Conservation (phyloP, 768 basidiomycete genomes). For the Candolleomyces efflorescens region DNA sequence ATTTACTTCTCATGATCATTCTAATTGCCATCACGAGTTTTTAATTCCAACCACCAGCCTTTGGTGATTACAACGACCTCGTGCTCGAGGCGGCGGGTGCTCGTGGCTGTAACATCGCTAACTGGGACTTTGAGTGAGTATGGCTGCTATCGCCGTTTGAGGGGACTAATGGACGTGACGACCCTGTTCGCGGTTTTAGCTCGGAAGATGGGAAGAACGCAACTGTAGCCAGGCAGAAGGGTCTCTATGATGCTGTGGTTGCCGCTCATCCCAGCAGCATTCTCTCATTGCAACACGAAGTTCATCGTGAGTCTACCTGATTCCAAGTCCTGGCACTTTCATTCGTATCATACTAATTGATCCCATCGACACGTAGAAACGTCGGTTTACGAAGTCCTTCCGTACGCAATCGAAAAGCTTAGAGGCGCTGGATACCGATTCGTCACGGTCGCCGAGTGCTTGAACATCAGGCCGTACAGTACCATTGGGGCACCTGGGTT, state of each 20-base stretch:
- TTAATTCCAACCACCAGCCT: slow-evolving; percentile 7
- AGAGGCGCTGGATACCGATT: slow-evolving; percentile 17
- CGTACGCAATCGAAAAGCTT: slow-evolving; percentile 15
- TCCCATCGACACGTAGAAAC: not conserved
- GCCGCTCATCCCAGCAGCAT: not conserved
- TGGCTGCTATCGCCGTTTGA: not conserved
- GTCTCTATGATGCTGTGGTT: slow-evolving; percentile 3
- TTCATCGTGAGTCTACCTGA: slow-evolving; percentile 1
- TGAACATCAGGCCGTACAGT: slow-evolving; percentile 31
- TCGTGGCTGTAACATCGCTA: slow-evolving; percentile 11
- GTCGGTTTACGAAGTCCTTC: slow-evolving; percentile 7
- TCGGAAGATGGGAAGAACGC: slow-evolving; percentile 6
- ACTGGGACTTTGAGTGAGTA: slow-evolving; percentile 21
- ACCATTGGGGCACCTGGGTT: slow-evolving; percentile 12
- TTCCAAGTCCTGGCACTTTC: not conserved
- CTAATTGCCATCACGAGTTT: not conserved
- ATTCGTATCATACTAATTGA: not conserved
- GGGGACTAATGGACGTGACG: not conserved
- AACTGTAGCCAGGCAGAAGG: slow-evolving; percentile 1
- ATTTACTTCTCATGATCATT: not conserved
- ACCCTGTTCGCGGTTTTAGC: not conserved
- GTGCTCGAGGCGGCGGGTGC: slow-evolving; percentile 12
- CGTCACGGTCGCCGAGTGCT: slow-evolving; percentile 20
- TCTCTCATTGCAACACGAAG: slow-evolving; percentile 10
- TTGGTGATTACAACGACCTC: slow-evolving; percentile 13